Evolutionary conservation across 2,329 filamentous ascomycete species (phyloP), one percentile per base, ranked within the genome.

Genomic region (Microsporum audouinii): DNA sequence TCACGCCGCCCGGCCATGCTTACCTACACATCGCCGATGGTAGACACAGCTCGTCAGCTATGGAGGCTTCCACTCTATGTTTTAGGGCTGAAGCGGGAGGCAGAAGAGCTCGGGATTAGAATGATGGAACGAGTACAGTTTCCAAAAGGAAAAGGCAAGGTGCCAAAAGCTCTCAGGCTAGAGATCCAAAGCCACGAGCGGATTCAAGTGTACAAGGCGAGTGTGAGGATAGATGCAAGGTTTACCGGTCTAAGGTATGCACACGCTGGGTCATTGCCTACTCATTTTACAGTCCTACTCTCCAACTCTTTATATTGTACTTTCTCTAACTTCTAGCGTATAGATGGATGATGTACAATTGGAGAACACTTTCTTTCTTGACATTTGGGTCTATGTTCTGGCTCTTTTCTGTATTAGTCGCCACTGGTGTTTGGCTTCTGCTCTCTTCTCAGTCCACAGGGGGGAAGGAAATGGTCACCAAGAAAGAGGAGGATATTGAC

Each of bases 301-400:
- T 31, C 1, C 38, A 8, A 29, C 10, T n/a, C 23, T 29, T 36
- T 10, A 34, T 27, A 23, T 61, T 41, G 39, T 14, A 10, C 29
- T 14, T 53, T 34, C 12, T 23, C 38, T 60, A 17, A 58, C 62
- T 23, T 36, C 29, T 14, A 12, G 2, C 29, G 39, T 57, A n/a
- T 55, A 79, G 88, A 57, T 94, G 88, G 84, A 68, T 91, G 60
- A 95, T 99, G 88, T 94, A 94, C 68, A 85, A 89, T 63, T 87
- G 92, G 75, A 84, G 88, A 10, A 69, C 94, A 39, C 72, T 84
- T 1, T 85, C 85, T 3, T 91, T 90, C 62, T 59, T 88, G 0
- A 68, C 86, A 0, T 88, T 91, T 68, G 88, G 86, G 0, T 73
- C 77, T 0, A 66, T 83, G 0, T 96, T 96, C 73, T 97, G 91